Conservation (phyloP, 371 early-diverging fungal genomes). For the Circinella umbellata region DNA sequence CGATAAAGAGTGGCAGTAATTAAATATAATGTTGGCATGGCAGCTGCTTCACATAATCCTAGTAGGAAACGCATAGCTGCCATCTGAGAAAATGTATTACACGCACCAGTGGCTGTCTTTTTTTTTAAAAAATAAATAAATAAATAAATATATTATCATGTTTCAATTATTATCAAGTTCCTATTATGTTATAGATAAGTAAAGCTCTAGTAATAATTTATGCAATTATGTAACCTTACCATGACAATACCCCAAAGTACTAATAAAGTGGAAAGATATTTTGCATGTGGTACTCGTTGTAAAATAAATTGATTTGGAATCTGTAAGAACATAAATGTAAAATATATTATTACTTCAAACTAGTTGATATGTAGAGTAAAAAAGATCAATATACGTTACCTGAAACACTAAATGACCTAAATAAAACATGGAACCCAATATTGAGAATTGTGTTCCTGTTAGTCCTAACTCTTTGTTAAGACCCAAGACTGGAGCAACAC, state of each 20-base stretch:
- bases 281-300: slow-evolving; percentile 35
- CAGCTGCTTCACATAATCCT: slow-evolving; percentile 40
- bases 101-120: background rate
- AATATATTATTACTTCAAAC: too few relatives aligned
- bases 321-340: background rate
- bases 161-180: too few relatives aligned
- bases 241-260: slow-evolving; percentile 33
- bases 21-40: slow-evolving; percentile 31
- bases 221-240: slow-evolving; percentile 16
- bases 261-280: slow-evolving; percentile 32
- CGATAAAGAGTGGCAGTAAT: slow-evolving; percentile 35
- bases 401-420: slow-evolving; percentile 41
- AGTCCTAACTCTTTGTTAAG: slow-evolving; percentile 29
- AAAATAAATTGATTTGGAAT: slow-evolving; percentile 34
- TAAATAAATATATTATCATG: too few relatives aligned
- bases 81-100: slow-evolving; percentile 30
- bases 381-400: slow-evolving; percentile 22
- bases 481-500: slow-evolving; percentile 40
- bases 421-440: slow-evolving; percentile 41
- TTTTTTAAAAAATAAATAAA: background rate
- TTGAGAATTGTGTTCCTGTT: slow-evolving; percentile 30
- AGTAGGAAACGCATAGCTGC: slow-evolving; percentile 32
- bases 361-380: too few relatives aligned
- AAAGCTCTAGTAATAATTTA: too few relatives aligned
- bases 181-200: too few relatives aligned